These are phyloP conservation scores for Boletus sp. DNA, from an alignment of 768 basidiomycete species.

Conservation along the genomic window DNA sequence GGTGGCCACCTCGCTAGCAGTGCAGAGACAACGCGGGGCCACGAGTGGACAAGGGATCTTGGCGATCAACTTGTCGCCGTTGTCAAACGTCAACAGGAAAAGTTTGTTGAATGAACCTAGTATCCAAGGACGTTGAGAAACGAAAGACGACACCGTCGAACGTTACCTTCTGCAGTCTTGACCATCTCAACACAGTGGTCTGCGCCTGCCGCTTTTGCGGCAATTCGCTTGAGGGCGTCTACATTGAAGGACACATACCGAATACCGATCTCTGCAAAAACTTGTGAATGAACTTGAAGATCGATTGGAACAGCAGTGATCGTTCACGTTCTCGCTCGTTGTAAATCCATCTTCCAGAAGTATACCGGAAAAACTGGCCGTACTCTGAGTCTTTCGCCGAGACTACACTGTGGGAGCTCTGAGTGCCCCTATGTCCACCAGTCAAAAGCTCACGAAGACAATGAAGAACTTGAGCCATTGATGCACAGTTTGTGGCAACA, in stretches of 20 bases:
- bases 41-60: constrained; percentile 21
- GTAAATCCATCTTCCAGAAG: constrained; percentile 9
- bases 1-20: constrained; percentile 39
- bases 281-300: background rate
- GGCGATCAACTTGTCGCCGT: constrained; percentile 12
- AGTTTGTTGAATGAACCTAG: constrained; percentile 14
- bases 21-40: constrained; percentile 26
- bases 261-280: background rate
- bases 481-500: background rate
- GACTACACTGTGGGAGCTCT: too few relatives aligned
- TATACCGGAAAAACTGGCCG: background rate
- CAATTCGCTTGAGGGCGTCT: constrained; percentile 18
- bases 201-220: constrained; percentile 7
- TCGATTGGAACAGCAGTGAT: too few relatives aligned
- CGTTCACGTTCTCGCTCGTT: constrained; percentile 5
- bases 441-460: background rate
- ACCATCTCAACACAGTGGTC: constrained; percentile 16
- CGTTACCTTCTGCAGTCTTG: constrained; percentile 12
- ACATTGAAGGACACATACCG: constrained; percentile 11
- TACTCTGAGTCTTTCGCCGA: background rate
- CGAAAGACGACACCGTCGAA: background rate
- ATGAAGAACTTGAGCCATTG: background rate
- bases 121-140: background rate
- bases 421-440: background rate
- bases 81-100: constrained; percentile 14